These are phyloP conservation scores for Biscutella laevigata DNA, from an alignment of 441 rosid genomes.

Conservation along the genomic window DNA sequence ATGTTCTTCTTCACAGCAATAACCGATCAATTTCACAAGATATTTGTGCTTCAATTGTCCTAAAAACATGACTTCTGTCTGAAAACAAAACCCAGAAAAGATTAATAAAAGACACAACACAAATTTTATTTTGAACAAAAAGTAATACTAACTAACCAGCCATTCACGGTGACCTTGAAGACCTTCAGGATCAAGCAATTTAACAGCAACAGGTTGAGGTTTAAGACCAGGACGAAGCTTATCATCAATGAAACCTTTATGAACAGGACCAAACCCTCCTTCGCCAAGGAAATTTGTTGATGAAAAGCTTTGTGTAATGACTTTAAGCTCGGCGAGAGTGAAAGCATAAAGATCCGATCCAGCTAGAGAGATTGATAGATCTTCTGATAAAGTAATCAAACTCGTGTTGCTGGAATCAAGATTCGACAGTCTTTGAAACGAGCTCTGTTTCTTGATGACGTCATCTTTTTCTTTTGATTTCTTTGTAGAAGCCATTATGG, in stretches of 20 bases:
- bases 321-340: conserved; percentile 43
- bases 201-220: conserved; percentile 56
- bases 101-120: not conserved
- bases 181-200: conserved; percentile 48
- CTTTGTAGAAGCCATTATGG: not conserved
- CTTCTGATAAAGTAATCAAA: conserved; percentile 44
- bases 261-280: conserved; percentile 70
- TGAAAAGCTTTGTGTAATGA: conserved; percentile 56
- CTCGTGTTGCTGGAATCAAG: conserved; percentile 51
- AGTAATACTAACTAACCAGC: too few species aligned
- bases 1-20: conserved; percentile 65
- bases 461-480: conserved; percentile 24
- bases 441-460: conserved; percentile 29
- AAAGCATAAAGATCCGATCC: conserved; percentile 48
- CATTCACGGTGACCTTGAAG: conserved; percentile 62
- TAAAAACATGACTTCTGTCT: conserved; percentile 63
- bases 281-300: conserved; percentile 53
- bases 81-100: not conserved
- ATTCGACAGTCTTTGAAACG: conserved; percentile 35
- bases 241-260: conserved; percentile 57
- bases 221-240: conserved; percentile 48
- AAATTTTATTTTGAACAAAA: too few species aligned
- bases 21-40: conserved; percentile 58
- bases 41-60: conserved; percentile 60
- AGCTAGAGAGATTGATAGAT: conserved; percentile 47